Evolutionary conservation across 2,329 filamentous ascomycete species (phyloP).

Genomic region (Hymenoscyphus infarciens): DNA sequence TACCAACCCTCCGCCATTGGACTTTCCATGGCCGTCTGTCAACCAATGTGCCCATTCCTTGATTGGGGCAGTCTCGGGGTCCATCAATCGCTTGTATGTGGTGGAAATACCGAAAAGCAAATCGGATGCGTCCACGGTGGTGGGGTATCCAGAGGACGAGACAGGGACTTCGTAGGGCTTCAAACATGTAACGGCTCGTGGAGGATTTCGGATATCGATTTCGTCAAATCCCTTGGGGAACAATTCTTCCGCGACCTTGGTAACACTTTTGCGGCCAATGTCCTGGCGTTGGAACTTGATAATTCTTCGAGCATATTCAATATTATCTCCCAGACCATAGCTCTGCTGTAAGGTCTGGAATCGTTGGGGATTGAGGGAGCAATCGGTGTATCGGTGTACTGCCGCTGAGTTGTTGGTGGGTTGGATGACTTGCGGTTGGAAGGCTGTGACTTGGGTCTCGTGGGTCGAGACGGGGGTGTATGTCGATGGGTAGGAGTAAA

Average conservation of each 20-base stretch:
- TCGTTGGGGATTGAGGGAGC: constrained; percentile 46
- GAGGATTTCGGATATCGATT: constrained; percentile 45
- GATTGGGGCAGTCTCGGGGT: constrained; percentile 49
- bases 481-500: constrained; percentile 19
- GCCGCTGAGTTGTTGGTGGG: constrained; percentile 17
- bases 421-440: constrained; percentile 16
- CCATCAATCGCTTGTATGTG: constrained; percentile 52
- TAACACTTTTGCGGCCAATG: constrained; percentile 49
- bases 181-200: constrained; percentile 42
- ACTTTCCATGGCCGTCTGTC: constrained; percentile 51
- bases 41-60: constrained; percentile 60
- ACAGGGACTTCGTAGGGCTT: constrained; percentile 51
- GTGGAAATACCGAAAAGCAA: constrained; percentile 59
- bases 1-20: constrained; percentile 55
- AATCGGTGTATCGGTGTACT: constrained; percentile 35
- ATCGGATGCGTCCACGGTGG: constrained; percentile 50
- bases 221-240: constrained; percentile 46
- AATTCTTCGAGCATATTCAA: constrained; percentile 56
- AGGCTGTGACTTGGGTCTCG: background rate
- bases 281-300: constrained; percentile 49
- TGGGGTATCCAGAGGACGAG: constrained; percentile 47
- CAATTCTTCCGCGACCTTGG: constrained; percentile 46
- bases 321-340: constrained; percentile 47
- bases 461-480: background rate
- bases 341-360: constrained; percentile 45